Percentiles rank a stretch among this genome's conserved stretches.
Evolutionary conservation across 2,329 filamentous ascomycete genomes (phyloP).

Genomic region (Colletotrichum simmondsii): DNA sequence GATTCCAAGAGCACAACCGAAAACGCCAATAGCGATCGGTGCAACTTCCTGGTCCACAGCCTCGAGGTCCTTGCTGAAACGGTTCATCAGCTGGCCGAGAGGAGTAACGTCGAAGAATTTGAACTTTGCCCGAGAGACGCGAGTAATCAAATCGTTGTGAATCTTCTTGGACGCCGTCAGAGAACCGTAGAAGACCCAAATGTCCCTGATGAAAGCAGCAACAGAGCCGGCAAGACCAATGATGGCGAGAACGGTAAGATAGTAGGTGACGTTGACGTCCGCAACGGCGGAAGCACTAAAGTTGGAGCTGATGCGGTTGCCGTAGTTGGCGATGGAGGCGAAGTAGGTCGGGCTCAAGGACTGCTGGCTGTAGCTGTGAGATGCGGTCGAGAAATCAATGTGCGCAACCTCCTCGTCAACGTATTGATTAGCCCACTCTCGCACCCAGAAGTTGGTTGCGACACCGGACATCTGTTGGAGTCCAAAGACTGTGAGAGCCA

Average conservation of each 20-base stretch:
- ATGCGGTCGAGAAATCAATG: constrained; percentile 47
- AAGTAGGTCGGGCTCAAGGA: constrained; percentile 51
- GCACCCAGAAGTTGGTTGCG: constrained; percentile 93
- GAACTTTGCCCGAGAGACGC: constrained; percentile 90
- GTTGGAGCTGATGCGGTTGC: constrained; percentile 43
- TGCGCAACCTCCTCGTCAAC: constrained; percentile 55
- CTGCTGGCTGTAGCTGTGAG: constrained; percentile 47
- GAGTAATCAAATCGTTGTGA: constrained; percentile 80
- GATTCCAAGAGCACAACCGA: constrained; percentile 73
- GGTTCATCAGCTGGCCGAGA: constrained; percentile 95
- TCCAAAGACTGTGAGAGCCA: constrained; percentile 79
- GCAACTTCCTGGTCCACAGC: constrained; percentile 96
- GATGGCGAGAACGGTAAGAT: constrained; percentile 82
- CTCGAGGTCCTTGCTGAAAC: constrained; percentile 98
- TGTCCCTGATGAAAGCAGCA: constrained; percentile 85
- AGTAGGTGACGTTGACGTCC: constrained; percentile 86
- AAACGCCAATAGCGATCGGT: constrained; percentile 83
- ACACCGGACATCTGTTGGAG: constrained; percentile 88
- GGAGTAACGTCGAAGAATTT: constrained; percentile 98
- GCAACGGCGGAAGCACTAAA: constrained; percentile 46
- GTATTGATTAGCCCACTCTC: constrained; percentile 95
- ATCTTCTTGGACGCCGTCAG: constrained; percentile 87
- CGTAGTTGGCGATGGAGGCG: constrained; percentile 51
- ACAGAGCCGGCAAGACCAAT: constrained; percentile 82
- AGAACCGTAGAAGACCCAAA: constrained; percentile 92